phyloP scores from a whole-genome alignment of 2,329 filamentous ascomycete genomes.

The Claviceps sorghi region DNA sequence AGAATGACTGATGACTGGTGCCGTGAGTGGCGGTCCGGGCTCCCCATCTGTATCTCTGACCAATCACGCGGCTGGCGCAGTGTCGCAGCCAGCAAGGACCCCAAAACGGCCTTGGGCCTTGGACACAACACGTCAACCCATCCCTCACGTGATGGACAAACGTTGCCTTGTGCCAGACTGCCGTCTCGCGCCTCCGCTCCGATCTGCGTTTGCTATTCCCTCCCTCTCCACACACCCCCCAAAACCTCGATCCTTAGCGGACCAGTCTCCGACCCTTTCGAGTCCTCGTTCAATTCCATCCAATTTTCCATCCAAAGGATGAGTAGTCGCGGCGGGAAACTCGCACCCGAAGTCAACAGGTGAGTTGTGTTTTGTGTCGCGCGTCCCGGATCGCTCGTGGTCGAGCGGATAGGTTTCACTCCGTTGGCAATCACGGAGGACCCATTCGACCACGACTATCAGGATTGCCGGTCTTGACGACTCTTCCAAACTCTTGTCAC shows the following conservation, averaged over 20 bases:
- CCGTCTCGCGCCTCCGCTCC: slow-evolving; percentile 14
- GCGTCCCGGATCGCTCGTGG: background rate
- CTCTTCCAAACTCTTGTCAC: background rate
- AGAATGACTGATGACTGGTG: background rate
- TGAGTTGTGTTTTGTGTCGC: slow-evolving; percentile 24
- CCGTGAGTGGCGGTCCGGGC: background rate
- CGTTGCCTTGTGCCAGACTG: slow-evolving; percentile 13
- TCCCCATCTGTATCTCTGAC: background rate
- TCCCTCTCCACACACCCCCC: slow-evolving; percentile 11
- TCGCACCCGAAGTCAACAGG: slow-evolving; percentile 99
- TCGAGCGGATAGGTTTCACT: background rate
- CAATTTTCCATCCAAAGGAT: slow-evolving; percentile 51
- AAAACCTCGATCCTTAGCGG: slow-evolving; percentile 10
- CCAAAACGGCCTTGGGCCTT: background rate
- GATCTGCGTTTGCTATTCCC: slow-evolving; percentile 17
- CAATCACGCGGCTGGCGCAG: background rate
- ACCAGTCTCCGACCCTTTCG: slow-evolving; percentile 12
- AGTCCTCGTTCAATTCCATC: slow-evolving; percentile 17
- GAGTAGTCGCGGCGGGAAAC: slow-evolving; percentile 93
- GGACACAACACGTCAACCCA: background rate
- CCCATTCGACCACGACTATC: slow-evolving; percentile 1
- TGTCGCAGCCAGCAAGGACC: background rate
- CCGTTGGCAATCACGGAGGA: background rate
- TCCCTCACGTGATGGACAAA: slow-evolving; percentile 14
- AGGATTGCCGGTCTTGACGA: background rate